Conservation (phyloP, 257 asterid genomes). For the Rauvolfia tetraphylla region DNA sequence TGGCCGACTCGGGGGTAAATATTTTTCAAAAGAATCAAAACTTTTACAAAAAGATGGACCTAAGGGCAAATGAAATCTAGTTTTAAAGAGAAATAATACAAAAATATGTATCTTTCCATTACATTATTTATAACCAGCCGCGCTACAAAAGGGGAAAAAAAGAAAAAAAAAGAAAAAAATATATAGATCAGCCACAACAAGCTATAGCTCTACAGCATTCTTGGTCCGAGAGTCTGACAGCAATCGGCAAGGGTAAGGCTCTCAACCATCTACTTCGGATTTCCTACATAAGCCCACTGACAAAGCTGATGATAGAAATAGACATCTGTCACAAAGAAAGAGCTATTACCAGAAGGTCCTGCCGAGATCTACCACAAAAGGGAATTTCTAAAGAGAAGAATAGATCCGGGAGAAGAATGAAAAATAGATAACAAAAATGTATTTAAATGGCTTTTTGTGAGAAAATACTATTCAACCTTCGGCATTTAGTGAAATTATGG, state of each 20-base stretch:
- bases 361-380: background rate
- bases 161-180: background rate
- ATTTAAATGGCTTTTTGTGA: background rate
- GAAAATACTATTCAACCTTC: background rate
- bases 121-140: constrained; percentile 19
- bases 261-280: constrained; percentile 10
- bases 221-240: background rate
- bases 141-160: constrained; percentile 8
- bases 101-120: constrained; percentile 9
- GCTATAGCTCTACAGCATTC: constrained; percentile 5
- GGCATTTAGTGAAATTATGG: background rate
- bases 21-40: constrained; percentile 12
- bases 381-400: constrained; percentile 1
- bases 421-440: background rate
- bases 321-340: constrained; percentile 12
- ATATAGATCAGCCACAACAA: constrained; percentile 5
- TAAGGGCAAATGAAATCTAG: background rate
- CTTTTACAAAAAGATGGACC: constrained; percentile 13
- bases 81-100: constrained; percentile 1
- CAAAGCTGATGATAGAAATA: constrained; percentile 2
- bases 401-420: background rate
- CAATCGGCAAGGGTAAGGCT: background rate
- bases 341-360: background rate
- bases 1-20: background rate
- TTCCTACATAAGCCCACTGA: constrained; percentile 14